Percentiles rank a stretch among this genome's conserved stretches.
Evolutionary conservation across 2,329 filamentous ascomycete species (phyloP).

Genomic region (Didymella segeticola): DNA sequence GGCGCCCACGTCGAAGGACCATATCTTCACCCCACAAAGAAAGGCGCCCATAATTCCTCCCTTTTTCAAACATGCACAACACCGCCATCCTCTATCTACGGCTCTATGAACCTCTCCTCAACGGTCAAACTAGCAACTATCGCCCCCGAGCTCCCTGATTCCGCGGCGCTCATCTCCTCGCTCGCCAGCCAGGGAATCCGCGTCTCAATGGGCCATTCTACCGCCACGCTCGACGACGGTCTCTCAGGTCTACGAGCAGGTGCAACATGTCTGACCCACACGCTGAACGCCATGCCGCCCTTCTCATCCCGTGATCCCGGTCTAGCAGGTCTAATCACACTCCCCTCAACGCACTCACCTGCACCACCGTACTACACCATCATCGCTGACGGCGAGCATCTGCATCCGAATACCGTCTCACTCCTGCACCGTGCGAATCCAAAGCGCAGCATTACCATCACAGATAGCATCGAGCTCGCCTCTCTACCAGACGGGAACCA

Average conservation of each 20-base stretch:
- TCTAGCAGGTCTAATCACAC: slow-evolving; percentile 53
- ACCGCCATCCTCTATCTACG: slow-evolving; percentile 53
- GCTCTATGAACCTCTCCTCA: slow-evolving; percentile 49
- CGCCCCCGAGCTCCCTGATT: slow-evolving; percentile 59
- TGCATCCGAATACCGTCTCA: slow-evolving; percentile 58
- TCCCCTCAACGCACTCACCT: slow-evolving; percentile 29
- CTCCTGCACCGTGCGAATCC: slow-evolving; percentile 58
- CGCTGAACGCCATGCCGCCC: slow-evolving; percentile 62
- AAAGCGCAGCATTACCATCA: slow-evolving; percentile 58
- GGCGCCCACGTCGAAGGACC: slow-evolving; percentile 65
- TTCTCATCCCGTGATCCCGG: slow-evolving; percentile 60
- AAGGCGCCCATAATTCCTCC: slow-evolving; percentile 59
- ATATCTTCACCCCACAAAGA: slow-evolving; percentile 60
- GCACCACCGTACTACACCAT: slow-evolving; percentile 58
- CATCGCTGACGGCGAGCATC: slow-evolving; percentile 62
- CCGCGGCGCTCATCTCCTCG: slow-evolving; percentile 50
- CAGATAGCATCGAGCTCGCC: slow-evolving; percentile 62
- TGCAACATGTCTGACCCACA: slow-evolving; percentile 61
- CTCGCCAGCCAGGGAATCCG: slow-evolving; percentile 52
- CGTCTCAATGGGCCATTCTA: slow-evolving; percentile 60
- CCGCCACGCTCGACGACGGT: slow-evolving; percentile 57
- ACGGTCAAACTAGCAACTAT: slow-evolving; percentile 60
- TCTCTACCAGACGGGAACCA: slow-evolving; percentile 60
- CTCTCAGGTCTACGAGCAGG: slow-evolving; percentile 55
- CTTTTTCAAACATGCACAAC: slow-evolving; percentile 52